Evolutionary conservation across 75 land plant genomes (phyloP).

Genomic region (Pinus albicaulis): DNA sequence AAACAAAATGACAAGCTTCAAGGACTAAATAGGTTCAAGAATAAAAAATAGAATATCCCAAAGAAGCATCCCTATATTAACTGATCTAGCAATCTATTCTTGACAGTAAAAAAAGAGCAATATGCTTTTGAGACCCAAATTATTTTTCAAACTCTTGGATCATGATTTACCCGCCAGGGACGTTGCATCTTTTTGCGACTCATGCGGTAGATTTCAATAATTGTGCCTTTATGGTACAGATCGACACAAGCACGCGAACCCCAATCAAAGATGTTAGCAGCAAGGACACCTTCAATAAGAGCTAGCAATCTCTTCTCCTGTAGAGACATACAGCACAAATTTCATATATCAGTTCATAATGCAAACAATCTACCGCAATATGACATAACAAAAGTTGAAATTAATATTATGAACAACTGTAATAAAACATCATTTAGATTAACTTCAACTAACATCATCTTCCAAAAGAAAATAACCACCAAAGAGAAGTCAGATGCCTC

Average conservation of each 20-base stretch:
- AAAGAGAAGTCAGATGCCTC: no score
- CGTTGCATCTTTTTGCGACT: slow-evolving; percentile 97
- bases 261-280: slow-evolving; percentile 99
- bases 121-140: not conserved
- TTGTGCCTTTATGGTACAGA: slow-evolving; percentile 93
- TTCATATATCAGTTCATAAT: no score
- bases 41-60: not conserved
- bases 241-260: slow-evolving; percentile 99
- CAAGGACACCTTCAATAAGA: slow-evolving; percentile 97
- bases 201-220: slow-evolving; percentile 97
- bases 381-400: not conserved
- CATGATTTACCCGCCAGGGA: slow-evolving; percentile 82
- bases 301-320: slow-evolving; percentile 81
- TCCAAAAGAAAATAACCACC: no score
- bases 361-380: not conserved
- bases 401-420: not conserved
- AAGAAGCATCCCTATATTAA: not conserved
- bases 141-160: slow-evolving; percentile 2
- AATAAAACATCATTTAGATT: not conserved
- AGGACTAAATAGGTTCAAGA: not conserved
- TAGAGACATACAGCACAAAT: slow-evolving; percentile 4
- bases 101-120: not conserved
- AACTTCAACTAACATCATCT: not conserved
- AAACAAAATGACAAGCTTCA: not conserved
- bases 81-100: not conserved